Evolutionary conservation across 116 monocot genomes (phyloP), one percentile per base, ranked within the genome.

Genomic region (Papilionanthe hybrid): DNA sequence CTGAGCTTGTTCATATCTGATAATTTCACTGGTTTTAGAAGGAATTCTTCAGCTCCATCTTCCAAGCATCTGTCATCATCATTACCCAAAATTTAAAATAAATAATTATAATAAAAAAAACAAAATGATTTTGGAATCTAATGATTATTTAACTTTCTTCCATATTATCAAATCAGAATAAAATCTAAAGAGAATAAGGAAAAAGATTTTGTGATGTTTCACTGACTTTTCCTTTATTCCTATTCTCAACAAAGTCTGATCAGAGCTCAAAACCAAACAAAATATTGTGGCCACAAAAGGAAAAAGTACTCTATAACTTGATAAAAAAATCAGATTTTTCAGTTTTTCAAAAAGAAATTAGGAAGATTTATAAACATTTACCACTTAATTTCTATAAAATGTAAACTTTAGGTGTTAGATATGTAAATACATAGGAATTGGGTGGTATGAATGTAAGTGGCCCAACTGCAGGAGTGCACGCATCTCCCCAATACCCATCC

Each of bases 21-120:
- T 23, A 86, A 75, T 67, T 79, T 72, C 13, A 89, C 89, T 78
- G 89, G 89, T 43, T 89, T 89, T 5, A 86, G 86, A 65, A 86
- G 82, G 81, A 89, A 89, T 44, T 89, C 89, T 43, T 89, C 81
- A 77, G 89, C 89, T 72, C 89, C 89, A 81, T 50, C 86, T 77
- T 89, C 89, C 83, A 89, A 47, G 81, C 89, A 89, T 66, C 89
- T 89, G 84, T n/a, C 17, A 29, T 22, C 68, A 71, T 77, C 41
- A n/a, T n/a, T n/a, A 77, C 28, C 6, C 57, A 78, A 44, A 8
- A 28, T 5, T 5, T 68, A 17, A 37, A 30, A 67, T 7, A 72
- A n/a, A 41, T 0, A 17, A 7, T 37, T 37, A 37, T 3, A 37
- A 37, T 3, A 37, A 37, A 2, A 37, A 66, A 69, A 69, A 30